These are phyloP conservation scores for Globisporangium cystogenes DNA, from an alignment of 352 stramenopile genomes.

Conservation along the genomic window DNA sequence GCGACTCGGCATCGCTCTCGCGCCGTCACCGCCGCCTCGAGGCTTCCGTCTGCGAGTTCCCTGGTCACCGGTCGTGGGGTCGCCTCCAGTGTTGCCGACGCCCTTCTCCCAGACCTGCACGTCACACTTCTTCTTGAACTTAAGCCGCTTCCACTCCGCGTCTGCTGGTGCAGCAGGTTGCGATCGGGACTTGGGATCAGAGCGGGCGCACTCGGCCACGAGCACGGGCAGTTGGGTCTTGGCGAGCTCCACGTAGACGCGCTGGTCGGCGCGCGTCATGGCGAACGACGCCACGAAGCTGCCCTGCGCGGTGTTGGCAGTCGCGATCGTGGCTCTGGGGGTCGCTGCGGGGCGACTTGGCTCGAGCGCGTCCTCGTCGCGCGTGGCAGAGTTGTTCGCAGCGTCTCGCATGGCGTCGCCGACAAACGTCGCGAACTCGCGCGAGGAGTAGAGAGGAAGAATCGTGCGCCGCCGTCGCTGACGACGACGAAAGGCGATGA, in stretches of 20 bases:
- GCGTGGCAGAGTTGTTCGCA: neutral
- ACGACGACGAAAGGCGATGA: no score
- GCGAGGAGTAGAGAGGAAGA: neutral
- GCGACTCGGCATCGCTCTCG: neutral
- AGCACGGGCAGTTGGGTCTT: conserved; percentile 22
- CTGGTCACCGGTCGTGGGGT: neutral
- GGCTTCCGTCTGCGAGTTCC: neutral
- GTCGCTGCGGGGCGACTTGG: neutral
- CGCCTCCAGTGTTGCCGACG: conserved; percentile 7
- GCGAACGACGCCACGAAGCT: conserved; percentile 46
- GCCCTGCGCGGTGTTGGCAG: conserved; percentile 13
- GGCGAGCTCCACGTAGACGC: conserved; percentile 17
- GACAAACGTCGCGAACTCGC: neutral
- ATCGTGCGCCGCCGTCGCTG: neutral
- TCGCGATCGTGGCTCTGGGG: neutral
- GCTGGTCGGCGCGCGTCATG: conserved; percentile 41
- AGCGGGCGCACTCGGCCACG: conserved; percentile 24
- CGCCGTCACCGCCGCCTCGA: neutral
- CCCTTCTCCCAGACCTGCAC: conserved; percentile 51
- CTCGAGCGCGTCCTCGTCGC: neutral
- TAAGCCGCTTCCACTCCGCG: conserved; percentile 23
- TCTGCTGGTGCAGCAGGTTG: neutral
- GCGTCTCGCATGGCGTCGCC: neutral
- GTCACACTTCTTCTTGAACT: conserved; percentile 26
- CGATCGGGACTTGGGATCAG: neutral